Percentiles rank a stretch among this genome's conserved stretches.
Conservation (phyloP, 352 stramenopile genomes). For the Globisporangium perplexum region DNA sequence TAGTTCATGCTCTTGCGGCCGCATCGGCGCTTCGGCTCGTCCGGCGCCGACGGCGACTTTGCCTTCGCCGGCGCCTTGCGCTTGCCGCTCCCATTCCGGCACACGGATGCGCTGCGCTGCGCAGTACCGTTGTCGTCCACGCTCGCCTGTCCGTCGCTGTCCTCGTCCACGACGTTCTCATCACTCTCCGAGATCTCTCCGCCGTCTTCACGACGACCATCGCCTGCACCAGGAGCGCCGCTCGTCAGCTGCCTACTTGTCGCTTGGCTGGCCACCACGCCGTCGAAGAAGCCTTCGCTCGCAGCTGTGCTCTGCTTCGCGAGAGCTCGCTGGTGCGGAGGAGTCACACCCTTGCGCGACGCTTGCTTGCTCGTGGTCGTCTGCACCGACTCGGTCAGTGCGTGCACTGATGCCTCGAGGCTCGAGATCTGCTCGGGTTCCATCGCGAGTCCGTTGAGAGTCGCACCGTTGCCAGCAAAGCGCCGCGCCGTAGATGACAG, state of each 20-base stretch:
- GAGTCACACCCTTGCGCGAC: neutral
- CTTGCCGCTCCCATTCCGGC: slow-evolving; percentile 1
- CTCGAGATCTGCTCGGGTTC: neutral
- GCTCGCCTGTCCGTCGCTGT: neutral
- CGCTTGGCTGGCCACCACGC: neutral
- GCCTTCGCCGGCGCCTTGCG: neutral
- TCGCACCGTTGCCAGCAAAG: neutral
- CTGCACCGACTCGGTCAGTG: neutral
- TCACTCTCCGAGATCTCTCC: neutral
- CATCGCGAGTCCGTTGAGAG: neutral
- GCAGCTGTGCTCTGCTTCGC: neutral
- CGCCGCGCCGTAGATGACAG: slow-evolving; percentile 7
- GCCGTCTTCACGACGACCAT: neutral
- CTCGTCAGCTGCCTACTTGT: neutral
- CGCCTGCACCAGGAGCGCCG: neutral
- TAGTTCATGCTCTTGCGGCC: slow-evolving; percentile 87
- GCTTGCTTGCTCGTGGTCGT: neutral
- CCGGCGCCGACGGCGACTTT: neutral
- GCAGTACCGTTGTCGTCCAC: slow-evolving; percentile 1
- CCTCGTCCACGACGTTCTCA: neutral
- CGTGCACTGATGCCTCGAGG: neutral
- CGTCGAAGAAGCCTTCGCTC: neutral
- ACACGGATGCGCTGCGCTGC: neutral
- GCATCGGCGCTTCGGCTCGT: slow-evolving; percentile 56
- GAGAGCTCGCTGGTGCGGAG: too few species aligned